phyloP scores from a whole-genome alignment of 352 stramenopile genomes.

The Globisporangium solare region DNA sequence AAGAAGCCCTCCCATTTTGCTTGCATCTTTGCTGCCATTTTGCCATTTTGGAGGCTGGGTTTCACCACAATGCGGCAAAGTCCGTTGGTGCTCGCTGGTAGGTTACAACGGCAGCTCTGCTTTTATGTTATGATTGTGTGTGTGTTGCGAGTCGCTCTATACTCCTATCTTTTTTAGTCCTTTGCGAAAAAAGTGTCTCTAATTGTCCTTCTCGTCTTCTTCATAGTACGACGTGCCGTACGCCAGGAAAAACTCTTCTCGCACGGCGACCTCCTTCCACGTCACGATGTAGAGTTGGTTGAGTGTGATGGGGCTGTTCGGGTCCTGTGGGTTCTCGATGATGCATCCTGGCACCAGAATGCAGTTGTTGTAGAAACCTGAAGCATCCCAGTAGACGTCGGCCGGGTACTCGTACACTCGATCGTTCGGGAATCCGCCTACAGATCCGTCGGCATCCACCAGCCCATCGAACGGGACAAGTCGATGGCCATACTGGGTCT shows the following conservation, averaged over 20 bases:
- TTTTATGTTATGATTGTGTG: background rate
- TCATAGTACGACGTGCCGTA: conserved; percentile 89
- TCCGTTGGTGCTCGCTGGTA: background rate
- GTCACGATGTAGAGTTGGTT: conserved; percentile 88
- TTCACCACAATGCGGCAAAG: background rate
- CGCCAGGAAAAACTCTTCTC: conserved; percentile 85
- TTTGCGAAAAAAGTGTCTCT: background rate
- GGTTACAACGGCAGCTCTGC: background rate
- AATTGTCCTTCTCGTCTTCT: conserved; percentile 66
- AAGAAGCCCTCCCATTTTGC: conserved; percentile 2
- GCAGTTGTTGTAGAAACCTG: conserved; percentile 88
- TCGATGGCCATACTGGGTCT: conserved; percentile 84
- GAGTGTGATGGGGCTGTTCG: conserved; percentile 70
- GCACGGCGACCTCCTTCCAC: conserved; percentile 81
- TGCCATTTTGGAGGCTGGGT: background rate
- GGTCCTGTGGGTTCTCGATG: conserved; percentile 76
- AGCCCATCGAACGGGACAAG: conserved; percentile 78
- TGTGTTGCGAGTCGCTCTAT: too few species aligned
- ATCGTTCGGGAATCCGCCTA: conserved; percentile 82
- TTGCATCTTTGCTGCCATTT: background rate
- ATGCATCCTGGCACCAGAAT: conserved; percentile 84
- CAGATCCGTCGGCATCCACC: conserved; percentile 80
- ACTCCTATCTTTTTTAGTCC: too few species aligned
- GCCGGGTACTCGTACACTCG: conserved; percentile 85
- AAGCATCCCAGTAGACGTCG: conserved; percentile 84